These are phyloP conservation scores for Stachybotrys chlorohalonatus DNA, from an alignment of 2,329 filamentous ascomycete species.

Conservation along the genomic window DNA sequence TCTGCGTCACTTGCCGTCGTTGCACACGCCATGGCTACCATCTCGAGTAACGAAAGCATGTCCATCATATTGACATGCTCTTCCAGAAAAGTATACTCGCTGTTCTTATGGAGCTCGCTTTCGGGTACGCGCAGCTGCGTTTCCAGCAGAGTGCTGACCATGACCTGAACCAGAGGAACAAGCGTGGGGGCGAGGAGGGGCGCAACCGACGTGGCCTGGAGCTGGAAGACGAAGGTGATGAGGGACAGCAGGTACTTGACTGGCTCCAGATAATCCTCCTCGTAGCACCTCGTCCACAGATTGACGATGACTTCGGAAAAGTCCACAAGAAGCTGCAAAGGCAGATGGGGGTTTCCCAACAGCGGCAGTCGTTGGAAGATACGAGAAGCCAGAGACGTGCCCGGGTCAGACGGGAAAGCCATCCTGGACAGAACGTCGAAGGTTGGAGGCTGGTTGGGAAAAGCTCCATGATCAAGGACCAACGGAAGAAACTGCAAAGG, in stretches of 20 bases:
- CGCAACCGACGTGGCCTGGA: slow-evolving; percentile 50
- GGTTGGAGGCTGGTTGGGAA: slow-evolving; percentile 47
- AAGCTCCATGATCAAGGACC: slow-evolving; percentile 52
- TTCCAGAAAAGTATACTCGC: slow-evolving; percentile 27
- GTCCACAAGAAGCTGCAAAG: slow-evolving; percentile 49
- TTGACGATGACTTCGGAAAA: slow-evolving; percentile 56
- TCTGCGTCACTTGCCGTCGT: slow-evolving; percentile 22
- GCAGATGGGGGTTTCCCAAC: slow-evolving; percentile 39
- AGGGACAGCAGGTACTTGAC: slow-evolving; percentile 58
- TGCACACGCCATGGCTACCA: slow-evolving; percentile 52
- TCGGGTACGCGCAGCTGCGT: slow-evolving; percentile 42
- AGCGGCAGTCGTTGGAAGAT: slow-evolving; percentile 59
- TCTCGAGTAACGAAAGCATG: slow-evolving; percentile 58
- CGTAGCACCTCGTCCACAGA: slow-evolving; percentile 59
- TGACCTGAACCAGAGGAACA: slow-evolving; percentile 45
- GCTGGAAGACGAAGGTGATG: slow-evolving; percentile 52
- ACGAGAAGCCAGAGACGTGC: slow-evolving; percentile 54
- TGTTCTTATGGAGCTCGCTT: slow-evolving; percentile 36
- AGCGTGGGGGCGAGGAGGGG: slow-evolving; percentile 50
- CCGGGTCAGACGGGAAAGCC: slow-evolving; percentile 54
- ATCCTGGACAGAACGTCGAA: slow-evolving; percentile 60
- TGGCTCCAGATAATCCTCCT: slow-evolving; percentile 54
- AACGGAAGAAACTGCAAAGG: slow-evolving; percentile 46
- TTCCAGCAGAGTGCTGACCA: slow-evolving; percentile 50
- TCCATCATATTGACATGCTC: slow-evolving; percentile 53